phyloP scores from a whole-genome alignment of 1,284 basidiomycete species.

The Ceratobasidium sp. region DNA sequence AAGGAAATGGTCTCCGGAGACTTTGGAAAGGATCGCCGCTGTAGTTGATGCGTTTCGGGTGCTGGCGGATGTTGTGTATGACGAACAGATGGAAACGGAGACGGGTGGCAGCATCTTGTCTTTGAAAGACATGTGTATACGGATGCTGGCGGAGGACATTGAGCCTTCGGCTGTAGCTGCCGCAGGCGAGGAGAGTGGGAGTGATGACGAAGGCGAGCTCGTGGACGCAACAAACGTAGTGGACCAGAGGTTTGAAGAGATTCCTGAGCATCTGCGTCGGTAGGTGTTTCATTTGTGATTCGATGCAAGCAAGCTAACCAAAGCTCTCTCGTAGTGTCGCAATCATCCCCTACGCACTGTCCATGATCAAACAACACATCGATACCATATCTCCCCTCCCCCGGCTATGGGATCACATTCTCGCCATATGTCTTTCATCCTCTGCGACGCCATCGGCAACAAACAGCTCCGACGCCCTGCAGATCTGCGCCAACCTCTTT shows the following conservation, averaged over 20 bases:
- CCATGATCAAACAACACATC: constrained; percentile 41
- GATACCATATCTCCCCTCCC: constrained; percentile 35
- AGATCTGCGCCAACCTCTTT: constrained; percentile 33
- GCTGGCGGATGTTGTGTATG: constrained; percentile 30
- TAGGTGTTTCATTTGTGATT: background rate
- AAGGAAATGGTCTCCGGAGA: constrained; percentile 26
- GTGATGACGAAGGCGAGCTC: constrained; percentile 13
- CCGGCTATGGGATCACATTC: constrained; percentile 40
- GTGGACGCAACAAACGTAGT: constrained; percentile 31
- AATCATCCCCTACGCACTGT: constrained; percentile 38
- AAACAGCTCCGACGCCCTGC: constrained; percentile 19
- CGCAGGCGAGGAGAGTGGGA: background rate
- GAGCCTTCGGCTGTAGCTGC: constrained; percentile 26
- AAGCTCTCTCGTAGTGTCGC: constrained; percentile 8
- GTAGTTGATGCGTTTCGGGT: constrained; percentile 37
- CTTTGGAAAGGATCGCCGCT: constrained; percentile 10
- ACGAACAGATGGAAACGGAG: constrained; percentile 28
- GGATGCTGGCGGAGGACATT: constrained; percentile 13
- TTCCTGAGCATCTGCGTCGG: constrained; percentile 38
- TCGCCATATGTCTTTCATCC: constrained; percentile 35
- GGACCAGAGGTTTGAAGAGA: constrained; percentile 35
- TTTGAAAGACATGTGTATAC: constrained; percentile 25
- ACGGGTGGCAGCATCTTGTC: background rate
- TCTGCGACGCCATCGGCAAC: constrained; percentile 24
- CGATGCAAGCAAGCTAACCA: background rate